Evolutionary conservation across 345 rosid species (phyloP).

Genomic region (Clarkia xantiana): DNA sequence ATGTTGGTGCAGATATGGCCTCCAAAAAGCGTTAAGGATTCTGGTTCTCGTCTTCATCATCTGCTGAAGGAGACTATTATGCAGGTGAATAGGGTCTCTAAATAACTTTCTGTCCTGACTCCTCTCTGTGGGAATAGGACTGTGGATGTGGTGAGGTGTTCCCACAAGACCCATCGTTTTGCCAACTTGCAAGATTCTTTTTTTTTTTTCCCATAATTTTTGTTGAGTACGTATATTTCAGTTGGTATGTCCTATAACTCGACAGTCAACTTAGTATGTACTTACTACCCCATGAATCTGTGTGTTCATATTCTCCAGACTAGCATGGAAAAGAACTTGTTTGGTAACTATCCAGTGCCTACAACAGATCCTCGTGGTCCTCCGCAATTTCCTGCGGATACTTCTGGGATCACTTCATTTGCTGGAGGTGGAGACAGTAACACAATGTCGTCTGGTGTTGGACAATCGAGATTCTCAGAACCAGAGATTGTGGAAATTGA

Average conservation of each 20-base stretch:
- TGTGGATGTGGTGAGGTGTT: too few relatives aligned
- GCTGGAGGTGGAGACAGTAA: neutral
- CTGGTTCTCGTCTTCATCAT: constrained; percentile 80
- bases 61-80: constrained; percentile 69
- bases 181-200: too few relatives aligned
- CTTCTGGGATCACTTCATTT: neutral
- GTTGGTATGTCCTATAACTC: neutral
- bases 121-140: too few relatives aligned
- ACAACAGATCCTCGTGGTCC: constrained; percentile 34
- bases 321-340: constrained; percentile 72
- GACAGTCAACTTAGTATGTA: neutral
- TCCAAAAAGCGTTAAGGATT: constrained; percentile 87
- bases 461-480: constrained; percentile 33
- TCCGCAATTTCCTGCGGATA: constrained; percentile 63
- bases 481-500: constrained; percentile 87
- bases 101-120: neutral
- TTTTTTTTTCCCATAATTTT: too few relatives aligned
- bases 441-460: constrained; percentile 4
- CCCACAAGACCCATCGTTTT: too few relatives aligned
- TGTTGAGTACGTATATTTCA: neutral
- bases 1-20: constrained; percentile 74
- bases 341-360: constrained; percentile 71
- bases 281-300: neutral
- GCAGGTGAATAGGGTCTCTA: constrained; percentile 30
- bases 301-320: constrained; percentile 6